Evolutionary conservation across 2,329 filamentous ascomycete species (phyloP).

Genomic region (Alternaria sp.): DNA sequence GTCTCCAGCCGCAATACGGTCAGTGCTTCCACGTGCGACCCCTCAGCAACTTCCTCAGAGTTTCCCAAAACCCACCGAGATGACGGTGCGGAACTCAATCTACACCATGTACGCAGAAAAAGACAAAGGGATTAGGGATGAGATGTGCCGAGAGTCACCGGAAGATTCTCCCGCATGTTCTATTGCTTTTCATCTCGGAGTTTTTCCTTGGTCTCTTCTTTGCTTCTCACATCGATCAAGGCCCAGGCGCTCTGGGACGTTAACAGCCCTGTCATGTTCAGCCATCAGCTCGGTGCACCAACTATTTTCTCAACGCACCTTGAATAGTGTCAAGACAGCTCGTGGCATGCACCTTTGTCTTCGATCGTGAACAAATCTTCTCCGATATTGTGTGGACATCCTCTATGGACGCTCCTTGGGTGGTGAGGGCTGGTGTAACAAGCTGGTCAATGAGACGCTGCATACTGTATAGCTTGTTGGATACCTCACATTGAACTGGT

Average conservation of each 20-base stretch:
- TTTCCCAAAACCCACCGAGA: neutral
- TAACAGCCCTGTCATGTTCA: neutral
- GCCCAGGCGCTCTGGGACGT: neutral
- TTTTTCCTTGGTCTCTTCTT: neutral
- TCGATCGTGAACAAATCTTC: too few relatives aligned
- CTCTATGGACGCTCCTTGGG: too few relatives aligned
- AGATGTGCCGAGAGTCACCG: neutral
- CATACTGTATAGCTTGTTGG: too few relatives aligned
- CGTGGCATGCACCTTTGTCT: too few relatives aligned
- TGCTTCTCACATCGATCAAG: neutral
- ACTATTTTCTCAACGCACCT: neutral
- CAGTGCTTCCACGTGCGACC: neutral
- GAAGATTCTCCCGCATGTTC: neutral
- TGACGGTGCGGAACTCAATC: neutral
- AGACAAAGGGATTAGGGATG: neutral
- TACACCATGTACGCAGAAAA: neutral
- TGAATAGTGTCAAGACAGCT: neutral
- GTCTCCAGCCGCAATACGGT: neutral
- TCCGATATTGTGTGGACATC: too few relatives aligned
- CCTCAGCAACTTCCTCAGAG: neutral
- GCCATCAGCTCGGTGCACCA: neutral
- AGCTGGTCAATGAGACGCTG: too few relatives aligned
- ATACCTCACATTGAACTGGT: neutral
- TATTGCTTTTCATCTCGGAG: slow-evolving; percentile 1
- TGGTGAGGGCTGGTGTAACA: too few relatives aligned